A percentile compares a stretch with the other conserved stretches of the same genome.
Conservation (phyloP, 2,329 filamentous ascomycete genomes). For the Monilinia vaccinii-corymbosi region DNA sequence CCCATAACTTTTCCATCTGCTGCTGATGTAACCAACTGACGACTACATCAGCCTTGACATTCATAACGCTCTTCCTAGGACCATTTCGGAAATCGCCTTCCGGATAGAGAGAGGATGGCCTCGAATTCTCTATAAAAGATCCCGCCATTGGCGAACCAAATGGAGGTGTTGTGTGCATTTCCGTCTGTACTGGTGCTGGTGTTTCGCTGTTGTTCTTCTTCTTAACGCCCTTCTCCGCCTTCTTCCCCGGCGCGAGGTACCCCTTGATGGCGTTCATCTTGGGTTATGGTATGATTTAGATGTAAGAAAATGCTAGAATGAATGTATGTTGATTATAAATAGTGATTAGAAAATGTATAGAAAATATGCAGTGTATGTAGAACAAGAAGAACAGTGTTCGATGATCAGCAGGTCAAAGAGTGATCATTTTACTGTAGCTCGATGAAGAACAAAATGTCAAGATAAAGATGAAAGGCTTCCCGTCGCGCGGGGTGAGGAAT, state of each 20-base stretch:
- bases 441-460: neutral
- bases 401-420: neutral
- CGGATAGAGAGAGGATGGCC: slow-evolving; percentile 31
- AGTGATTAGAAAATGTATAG: neutral
- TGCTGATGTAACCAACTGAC: slow-evolving; percentile 55
- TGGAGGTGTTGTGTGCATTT: neutral
- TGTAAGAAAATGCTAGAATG: neutral
- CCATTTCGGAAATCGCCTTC: slow-evolving; percentile 35
- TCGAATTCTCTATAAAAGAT: neutral
- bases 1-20: slow-evolving; percentile 48
- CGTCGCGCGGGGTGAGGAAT: neutral
- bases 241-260: slow-evolving; percentile 9
- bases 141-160: neutral
- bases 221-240: neutral
- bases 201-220: neutral
- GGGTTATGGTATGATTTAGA: neutral
- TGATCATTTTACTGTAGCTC: neutral
- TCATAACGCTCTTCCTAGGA: slow-evolving; percentile 36
- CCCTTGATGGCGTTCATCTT: slow-evolving; percentile 10
- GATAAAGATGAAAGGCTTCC: neutral
- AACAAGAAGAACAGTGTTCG: neutral
- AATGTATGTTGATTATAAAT: neutral
- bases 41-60: slow-evolving; percentile 53
- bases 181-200: neutral
- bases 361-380: neutral